Evolutionary conservation across 1,284 basidiomycete genomes (phyloP).

Genomic region (Clitocybe nebularis): DNA sequence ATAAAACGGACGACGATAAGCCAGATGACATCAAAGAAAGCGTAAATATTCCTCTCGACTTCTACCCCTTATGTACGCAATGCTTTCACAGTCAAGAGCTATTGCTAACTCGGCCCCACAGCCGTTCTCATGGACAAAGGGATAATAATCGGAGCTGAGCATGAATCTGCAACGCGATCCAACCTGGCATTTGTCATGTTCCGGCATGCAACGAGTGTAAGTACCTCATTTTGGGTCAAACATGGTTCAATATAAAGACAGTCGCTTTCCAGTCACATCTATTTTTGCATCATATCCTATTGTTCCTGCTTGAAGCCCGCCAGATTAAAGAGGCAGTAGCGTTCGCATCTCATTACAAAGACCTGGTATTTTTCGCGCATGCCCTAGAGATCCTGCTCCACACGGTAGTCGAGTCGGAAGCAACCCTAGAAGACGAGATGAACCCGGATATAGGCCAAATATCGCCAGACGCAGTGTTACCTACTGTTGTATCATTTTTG

Average conservation of each 20-base stretch:
- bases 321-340: slow-evolving; percentile 79
- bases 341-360: slow-evolving; percentile 85
- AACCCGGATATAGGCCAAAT: slow-evolving; percentile 21
- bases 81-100: neutral
- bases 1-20: slow-evolving; percentile 37
- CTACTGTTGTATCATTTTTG: slow-evolving; percentile 82
- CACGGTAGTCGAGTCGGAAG: slow-evolving; percentile 91
- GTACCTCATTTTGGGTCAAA: slow-evolving; percentile 32
- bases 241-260: too few relatives aligned
- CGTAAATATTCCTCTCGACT: slow-evolving; percentile 86
- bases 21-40: slow-evolving; percentile 84
- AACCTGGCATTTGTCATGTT: slow-evolving; percentile 91
- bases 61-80: slow-evolving; percentile 90
- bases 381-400: slow-evolving; percentile 93
- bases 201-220: slow-evolving; percentile 84
- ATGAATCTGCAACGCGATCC: slow-evolving; percentile 74
- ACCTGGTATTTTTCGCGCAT: slow-evolving; percentile 91
- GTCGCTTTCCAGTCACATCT: slow-evolving; percentile 70
- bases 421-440: slow-evolving; percentile 31
- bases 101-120: slow-evolving; percentile 28
- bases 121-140: slow-evolving; percentile 98
- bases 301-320: slow-evolving; percentile 73
- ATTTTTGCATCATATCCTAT: slow-evolving; percentile 90
- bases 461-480: slow-evolving; percentile 47
- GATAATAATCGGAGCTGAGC: slow-evolving; percentile 94